Percentiles rank a stretch among this genome's conserved stretches.
phyloP scores from a whole-genome alignment of 2,329 filamentous ascomycete species.

The Aureobasidium sp. region DNA sequence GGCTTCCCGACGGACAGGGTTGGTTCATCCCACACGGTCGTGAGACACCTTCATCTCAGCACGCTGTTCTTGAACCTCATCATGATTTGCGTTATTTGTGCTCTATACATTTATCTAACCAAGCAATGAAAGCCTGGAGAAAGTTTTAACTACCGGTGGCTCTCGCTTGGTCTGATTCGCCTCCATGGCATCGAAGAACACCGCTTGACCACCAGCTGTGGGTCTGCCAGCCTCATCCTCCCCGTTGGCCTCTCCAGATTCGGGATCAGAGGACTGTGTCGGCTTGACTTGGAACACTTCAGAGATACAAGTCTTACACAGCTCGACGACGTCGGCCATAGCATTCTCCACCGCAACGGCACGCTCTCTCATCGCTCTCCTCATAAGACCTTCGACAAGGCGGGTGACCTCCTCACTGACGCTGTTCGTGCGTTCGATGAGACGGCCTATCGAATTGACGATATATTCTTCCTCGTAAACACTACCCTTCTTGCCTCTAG shows the following conservation, averaged over 20 bases:
- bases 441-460: conserved; percentile 71
- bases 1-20: conserved; percentile 1
- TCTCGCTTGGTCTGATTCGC: conserved; percentile 30
- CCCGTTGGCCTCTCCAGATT: conserved; percentile 12
- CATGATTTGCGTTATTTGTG: background rate
- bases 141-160: conserved; percentile 44
- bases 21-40: background rate
- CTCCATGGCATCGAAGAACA: conserved; percentile 37
- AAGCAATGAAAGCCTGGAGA: conserved; percentile 38
- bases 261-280: background rate
- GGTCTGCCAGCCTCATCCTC: conserved; percentile 16
- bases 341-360: conserved; percentile 68
- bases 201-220: conserved; percentile 33
- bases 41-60: background rate
- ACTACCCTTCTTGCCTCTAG: conserved; percentile 87
- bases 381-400: conserved; percentile 66
- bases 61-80: background rate
- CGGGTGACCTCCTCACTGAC: conserved; percentile 62
- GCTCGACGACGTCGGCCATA: conserved; percentile 63
- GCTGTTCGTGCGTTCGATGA: conserved; percentile 73
- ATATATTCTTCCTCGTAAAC: conserved; percentile 98
- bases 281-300: conserved; percentile 55
- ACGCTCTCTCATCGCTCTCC: conserved; percentile 79
- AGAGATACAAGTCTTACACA: conserved; percentile 55
- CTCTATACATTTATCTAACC: conserved; percentile 16